These are phyloP conservation scores for Karstenula rhodostoma DNA, from an alignment of 2,329 filamentous ascomycete genomes.

Conservation along the genomic window DNA sequence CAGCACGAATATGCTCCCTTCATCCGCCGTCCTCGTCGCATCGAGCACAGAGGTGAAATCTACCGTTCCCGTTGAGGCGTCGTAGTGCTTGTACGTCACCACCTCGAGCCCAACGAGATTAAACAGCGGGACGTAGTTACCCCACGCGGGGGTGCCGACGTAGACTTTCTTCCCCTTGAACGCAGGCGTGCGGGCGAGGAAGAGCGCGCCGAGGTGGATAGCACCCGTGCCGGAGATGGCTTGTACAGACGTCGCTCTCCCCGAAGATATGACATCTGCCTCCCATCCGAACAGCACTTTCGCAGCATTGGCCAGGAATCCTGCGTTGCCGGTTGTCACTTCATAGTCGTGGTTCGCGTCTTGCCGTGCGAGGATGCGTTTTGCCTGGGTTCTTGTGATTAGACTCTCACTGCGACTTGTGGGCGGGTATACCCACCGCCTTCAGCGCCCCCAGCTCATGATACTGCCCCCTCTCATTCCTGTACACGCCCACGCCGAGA, in stretches of 20 bases:
- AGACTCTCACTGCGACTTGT: slow-evolving; percentile 9
- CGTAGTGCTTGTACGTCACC: slow-evolving; percentile 43
- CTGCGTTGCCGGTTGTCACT: slow-evolving; percentile 43
- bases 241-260: slow-evolving; percentile 45
- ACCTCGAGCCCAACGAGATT: slow-evolving; percentile 39
- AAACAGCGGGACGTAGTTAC: slow-evolving; percentile 47
- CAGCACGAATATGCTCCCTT: slow-evolving; percentile 46
- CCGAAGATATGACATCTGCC: slow-evolving; percentile 4
- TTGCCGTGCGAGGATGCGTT: slow-evolving; percentile 20
- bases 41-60: slow-evolving; percentile 37
- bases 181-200: slow-evolving; percentile 35
- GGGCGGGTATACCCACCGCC: slow-evolving; percentile 17
- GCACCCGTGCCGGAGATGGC: slow-evolving; percentile 52
- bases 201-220: slow-evolving; percentile 46
- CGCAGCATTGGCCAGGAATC: slow-evolving; percentile 41
- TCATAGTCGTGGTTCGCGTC: slow-evolving; percentile 39
- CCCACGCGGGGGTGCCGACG: slow-evolving; percentile 45
- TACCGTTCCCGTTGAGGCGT: slow-evolving; percentile 30
- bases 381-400: slow-evolving; percentile 7
- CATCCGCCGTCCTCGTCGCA: slow-evolving; percentile 32
- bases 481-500: slow-evolving; percentile 50
- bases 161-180: slow-evolving; percentile 36
- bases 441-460: slow-evolving; percentile 42
- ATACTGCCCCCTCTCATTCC: slow-evolving; percentile 44
- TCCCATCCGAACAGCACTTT: slow-evolving; percentile 42